Conservation (phyloP, 192 early-diverging fungal species). For the Thoreauomyces humboldtii region DNA sequence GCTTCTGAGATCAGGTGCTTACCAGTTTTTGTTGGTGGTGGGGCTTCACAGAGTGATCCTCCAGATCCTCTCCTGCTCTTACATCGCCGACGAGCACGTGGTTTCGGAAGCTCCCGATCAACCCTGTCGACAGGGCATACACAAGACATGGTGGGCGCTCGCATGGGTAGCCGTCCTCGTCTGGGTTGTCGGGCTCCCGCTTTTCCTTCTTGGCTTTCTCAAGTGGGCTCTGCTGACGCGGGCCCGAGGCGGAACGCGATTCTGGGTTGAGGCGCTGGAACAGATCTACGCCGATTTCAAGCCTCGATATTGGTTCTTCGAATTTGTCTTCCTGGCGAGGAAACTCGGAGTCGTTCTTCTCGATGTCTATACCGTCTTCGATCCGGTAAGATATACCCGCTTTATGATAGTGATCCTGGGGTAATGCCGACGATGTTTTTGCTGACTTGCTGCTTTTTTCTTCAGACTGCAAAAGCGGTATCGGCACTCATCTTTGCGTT, state of each 20-base stretch:
- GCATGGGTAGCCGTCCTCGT: constrained; percentile 10
- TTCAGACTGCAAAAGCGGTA: constrained; percentile 15
- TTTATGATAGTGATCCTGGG: background rate
- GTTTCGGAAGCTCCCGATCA: constrained; percentile 22
- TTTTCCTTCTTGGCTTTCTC: constrained; percentile 11
- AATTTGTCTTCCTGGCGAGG: constrained; percentile 18
- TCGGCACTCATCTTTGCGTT: constrained; percentile 15
- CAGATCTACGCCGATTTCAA: constrained; percentile 24
- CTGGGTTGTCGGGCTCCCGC: constrained; percentile 16
- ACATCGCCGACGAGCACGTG: constrained; percentile 10
- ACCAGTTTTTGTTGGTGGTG: too few relatives aligned
- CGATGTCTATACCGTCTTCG: constrained; percentile 15
- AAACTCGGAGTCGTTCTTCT: constrained; percentile 15
- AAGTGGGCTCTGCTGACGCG: constrained; percentile 14
- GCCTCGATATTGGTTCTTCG: constrained; percentile 20
- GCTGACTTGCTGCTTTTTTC: background rate
- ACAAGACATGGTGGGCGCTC: constrained; percentile 13
- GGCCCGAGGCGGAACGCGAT: constrained; percentile 9
- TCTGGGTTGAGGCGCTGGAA: constrained; percentile 15
- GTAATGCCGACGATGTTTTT: background rate
- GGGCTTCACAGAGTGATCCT: constrained; percentile 17
- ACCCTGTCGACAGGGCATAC: constrained; percentile 9
- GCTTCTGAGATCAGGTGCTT: too few relatives aligned
- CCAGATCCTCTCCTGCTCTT: constrained; percentile 1
- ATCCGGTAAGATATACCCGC: constrained; percentile 11